phyloP scores from a whole-genome alignment of 2,329 filamentous ascomycete genomes.

The Macrophomina pseudophaseolina region DNA sequence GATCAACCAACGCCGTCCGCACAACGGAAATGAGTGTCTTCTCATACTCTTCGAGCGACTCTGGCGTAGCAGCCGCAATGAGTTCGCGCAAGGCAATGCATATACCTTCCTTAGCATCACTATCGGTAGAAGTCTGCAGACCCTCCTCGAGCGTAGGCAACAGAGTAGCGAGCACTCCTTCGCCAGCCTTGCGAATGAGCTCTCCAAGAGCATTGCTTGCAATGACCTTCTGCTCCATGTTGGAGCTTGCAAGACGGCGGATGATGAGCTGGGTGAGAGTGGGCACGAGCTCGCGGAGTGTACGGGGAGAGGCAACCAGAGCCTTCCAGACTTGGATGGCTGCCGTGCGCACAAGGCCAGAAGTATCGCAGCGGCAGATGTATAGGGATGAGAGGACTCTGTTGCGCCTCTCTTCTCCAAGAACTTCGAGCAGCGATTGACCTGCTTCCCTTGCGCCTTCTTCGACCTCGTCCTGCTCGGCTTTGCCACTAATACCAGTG shows the following conservation, averaged over 20 bases:
- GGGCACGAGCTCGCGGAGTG: slow-evolving; percentile 92
- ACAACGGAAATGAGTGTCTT: slow-evolving; percentile 95
- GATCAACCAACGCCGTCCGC: slow-evolving; percentile 87
- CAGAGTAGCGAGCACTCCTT: slow-evolving; percentile 85
- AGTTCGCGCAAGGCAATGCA: slow-evolving; percentile 95
- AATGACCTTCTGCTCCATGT: slow-evolving; percentile 99
- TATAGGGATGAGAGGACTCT: slow-evolving; percentile 97
- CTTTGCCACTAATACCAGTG: slow-evolving; percentile 83
- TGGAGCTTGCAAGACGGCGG: slow-evolving; percentile 88
- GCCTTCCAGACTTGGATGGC: slow-evolving; percentile 97
- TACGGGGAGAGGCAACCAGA: slow-evolving; percentile 87
- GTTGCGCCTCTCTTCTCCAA: slow-evolving; percentile 95
- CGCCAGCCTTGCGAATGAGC: slow-evolving; percentile 94
- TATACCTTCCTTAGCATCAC: slow-evolving; percentile 94
- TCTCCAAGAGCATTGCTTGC: slow-evolving; percentile 96
- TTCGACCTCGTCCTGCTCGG: slow-evolving; percentile 76
- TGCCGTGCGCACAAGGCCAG: slow-evolving; percentile 84
- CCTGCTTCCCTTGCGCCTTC: slow-evolving; percentile 85
- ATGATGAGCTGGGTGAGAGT: slow-evolving; percentile 96
- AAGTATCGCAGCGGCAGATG: slow-evolving; percentile 96
- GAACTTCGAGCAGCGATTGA: slow-evolving; percentile 88
- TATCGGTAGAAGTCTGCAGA: slow-evolving; percentile 79
- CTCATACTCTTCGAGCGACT: slow-evolving; percentile 91
- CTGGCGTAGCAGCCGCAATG: slow-evolving; percentile 84
- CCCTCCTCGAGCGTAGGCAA: slow-evolving; percentile 92